Evolutionary conservation across 768 basidiomycete genomes (phyloP).

Genomic region (Amanita pallidorosea): DNA sequence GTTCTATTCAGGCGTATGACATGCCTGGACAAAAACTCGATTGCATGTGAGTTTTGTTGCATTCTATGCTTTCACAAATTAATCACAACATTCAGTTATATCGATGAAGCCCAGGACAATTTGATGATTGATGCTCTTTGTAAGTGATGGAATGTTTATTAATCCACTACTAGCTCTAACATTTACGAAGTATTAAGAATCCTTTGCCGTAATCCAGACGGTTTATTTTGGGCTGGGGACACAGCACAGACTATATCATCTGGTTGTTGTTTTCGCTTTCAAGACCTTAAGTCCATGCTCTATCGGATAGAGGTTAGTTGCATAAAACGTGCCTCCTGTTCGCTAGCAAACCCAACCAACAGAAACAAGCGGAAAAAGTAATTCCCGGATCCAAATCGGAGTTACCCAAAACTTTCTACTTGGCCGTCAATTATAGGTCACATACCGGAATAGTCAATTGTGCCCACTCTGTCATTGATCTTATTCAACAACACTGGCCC

Average conservation of each 20-base stretch:
- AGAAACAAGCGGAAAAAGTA: conserved; percentile 6
- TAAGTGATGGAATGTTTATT: conserved; percentile 17
- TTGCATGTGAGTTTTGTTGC: conserved; percentile 33
- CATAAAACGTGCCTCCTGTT: neutral
- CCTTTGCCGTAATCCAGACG: conserved; percentile 54
- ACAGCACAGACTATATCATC: conserved; percentile 71
- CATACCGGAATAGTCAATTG: conserved; percentile 69
- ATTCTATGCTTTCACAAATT: neutral
- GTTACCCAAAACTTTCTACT: conserved; percentile 34
- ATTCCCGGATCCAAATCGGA: neutral
- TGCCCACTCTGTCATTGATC: conserved; percentile 52
- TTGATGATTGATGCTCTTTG: conserved; percentile 52
- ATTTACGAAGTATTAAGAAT: conserved; percentile 40
- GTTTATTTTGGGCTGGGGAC: conserved; percentile 73
- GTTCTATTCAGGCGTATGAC: conserved; percentile 17
- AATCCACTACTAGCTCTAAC: neutral
- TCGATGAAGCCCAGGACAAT: conserved; percentile 70
- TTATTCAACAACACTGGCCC: conserved; percentile 54
- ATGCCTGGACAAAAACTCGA: conserved; percentile 37
- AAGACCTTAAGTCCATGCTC: conserved; percentile 60
- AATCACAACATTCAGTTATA: conserved; percentile 31
- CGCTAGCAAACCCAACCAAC: neutral
- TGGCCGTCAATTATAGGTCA: conserved; percentile 58
- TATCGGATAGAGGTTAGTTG: conserved; percentile 46
- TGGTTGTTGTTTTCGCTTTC: conserved; percentile 63